Percentiles rank a stretch among this genome's conserved stretches.
Conservation (phyloP, 768 basidiomycete species). For the Tubosaeta brunneosetosa region DNA sequence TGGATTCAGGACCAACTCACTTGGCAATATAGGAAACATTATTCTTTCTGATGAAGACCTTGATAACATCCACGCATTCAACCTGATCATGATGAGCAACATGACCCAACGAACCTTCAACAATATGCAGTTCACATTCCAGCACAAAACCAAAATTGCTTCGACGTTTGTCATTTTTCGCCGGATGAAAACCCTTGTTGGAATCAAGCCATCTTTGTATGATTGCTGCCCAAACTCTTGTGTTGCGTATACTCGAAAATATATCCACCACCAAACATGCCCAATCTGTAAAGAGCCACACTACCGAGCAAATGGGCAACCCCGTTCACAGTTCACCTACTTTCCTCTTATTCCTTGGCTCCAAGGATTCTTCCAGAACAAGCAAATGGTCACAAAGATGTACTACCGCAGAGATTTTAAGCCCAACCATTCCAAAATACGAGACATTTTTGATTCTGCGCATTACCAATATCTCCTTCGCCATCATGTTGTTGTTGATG, state of each 20-base stretch:
- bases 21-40: too few species aligned
- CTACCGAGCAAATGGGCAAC: slow-evolving; percentile 13
- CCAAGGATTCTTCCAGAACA: slow-evolving; percentile 20
- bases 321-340: slow-evolving; percentile 32
- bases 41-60: too few species aligned
- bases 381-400: slow-evolving; percentile 12
- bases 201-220: not conserved
- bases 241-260: slow-evolving; percentile 6
- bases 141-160: not conserved
- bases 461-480: slow-evolving; percentile 28
- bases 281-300: slow-evolving; percentile 34
- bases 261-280: slow-evolving; percentile 20
- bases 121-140: not conserved
- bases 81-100: not conserved
- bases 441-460: slow-evolving; percentile 30
- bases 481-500: slow-evolving; percentile 27
- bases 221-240: not conserved
- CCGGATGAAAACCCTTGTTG: not conserved
- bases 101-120: not conserved
- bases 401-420: not conserved
- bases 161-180: not conserved
- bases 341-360: slow-evolving; percentile 38
- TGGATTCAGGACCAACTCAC: too few species aligned
- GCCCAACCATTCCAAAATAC: slow-evolving; percentile 15
- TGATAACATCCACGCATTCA: not conserved